phyloP scores from a whole-genome alignment of 1,284 basidiomycete species.

The Kwoniella shivajii region DNA sequence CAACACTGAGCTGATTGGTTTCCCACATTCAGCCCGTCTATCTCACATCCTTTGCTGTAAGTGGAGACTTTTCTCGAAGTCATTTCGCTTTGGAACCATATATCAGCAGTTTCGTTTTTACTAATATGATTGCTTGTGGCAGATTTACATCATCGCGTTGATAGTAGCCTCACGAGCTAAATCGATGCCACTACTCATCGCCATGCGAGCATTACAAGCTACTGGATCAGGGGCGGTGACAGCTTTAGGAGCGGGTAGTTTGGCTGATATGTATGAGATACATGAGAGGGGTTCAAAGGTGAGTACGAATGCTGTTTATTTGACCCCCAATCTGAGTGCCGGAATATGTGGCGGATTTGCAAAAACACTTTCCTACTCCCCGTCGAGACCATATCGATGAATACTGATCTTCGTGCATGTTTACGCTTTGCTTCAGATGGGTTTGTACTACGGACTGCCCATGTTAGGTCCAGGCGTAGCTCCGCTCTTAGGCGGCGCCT shows the following conservation, averaged over 20 bases:
- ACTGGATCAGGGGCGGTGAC: constrained; percentile 73
- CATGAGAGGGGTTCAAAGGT: constrained; percentile 71
- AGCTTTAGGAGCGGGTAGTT: constrained; percentile 74
- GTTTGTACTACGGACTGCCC: constrained; percentile 51
- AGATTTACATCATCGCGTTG: constrained; percentile 67
- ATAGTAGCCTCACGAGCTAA: constrained; percentile 64
- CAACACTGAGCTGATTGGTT: constrained; percentile 54
- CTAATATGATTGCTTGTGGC: constrained; percentile 33
- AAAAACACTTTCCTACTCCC: too few relatives aligned
- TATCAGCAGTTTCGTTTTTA: neutral
- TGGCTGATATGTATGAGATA: constrained; percentile 76
- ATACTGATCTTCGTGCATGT: too few relatives aligned
- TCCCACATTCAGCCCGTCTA: constrained; percentile 59
- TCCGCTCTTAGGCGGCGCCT: constrained; percentile 68
- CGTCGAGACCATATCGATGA: too few relatives aligned
- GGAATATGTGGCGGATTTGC: too few relatives aligned
- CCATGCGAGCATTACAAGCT: constrained; percentile 51
- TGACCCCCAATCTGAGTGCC: too few relatives aligned
- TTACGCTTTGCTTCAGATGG: constrained; percentile 36
- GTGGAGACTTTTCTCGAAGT: constrained; percentile 13
- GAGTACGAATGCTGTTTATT: constrained; percentile 12
- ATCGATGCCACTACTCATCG: constrained; percentile 69
- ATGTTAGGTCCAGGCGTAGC: constrained; percentile 64
- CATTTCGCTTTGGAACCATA: neutral
- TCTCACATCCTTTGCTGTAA: constrained; percentile 59